A percentile compares a stretch with the other conserved stretches of the same genome.
Evolutionary conservation across 257 asterid species (phyloP).

Genomic region (Primulina huaijiensis): DNA sequence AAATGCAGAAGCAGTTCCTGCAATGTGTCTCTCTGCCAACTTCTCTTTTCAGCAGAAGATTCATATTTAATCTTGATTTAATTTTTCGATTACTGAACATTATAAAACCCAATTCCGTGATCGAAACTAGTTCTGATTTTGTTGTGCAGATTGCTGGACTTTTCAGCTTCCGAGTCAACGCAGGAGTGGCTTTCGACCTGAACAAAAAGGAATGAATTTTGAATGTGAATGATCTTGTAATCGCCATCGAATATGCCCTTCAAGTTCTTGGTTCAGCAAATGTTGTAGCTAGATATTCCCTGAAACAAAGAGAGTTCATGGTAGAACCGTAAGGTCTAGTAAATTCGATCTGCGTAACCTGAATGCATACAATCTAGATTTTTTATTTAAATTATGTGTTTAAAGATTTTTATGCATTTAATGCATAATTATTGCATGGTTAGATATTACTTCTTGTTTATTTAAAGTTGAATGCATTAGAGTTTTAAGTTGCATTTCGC

Average conservation of each 20-base stretch:
- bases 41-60: slow-evolving; percentile 91
- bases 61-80: slow-evolving; percentile 1
- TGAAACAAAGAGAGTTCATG: slow-evolving; percentile 72
- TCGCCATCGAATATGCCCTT: slow-evolving; percentile 72
- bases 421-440: no score
- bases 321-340: no score
- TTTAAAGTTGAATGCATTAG: no score
- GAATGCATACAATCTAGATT: no score
- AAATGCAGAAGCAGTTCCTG: slow-evolving; percentile 45
- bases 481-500: no score
- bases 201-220: slow-evolving; percentile 38
- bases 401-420: no score
- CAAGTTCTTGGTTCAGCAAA: slow-evolving; percentile 86
- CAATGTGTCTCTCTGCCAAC: slow-evolving; percentile 57
- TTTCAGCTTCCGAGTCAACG: slow-evolving; percentile 77
- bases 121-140: not conserved
- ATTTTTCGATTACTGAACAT: not conserved
- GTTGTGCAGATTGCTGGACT: slow-evolving; percentile 77
- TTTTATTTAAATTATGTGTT: no score
- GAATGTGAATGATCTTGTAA: slow-evolving; percentile 51
- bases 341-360: no score
- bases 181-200: slow-evolving; percentile 50
- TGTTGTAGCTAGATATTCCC: slow-evolving; percentile 88
- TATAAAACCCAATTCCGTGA: not conserved
- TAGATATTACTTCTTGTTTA: no score